These are phyloP conservation scores for Gynochthodes officinalis DNA, from an alignment of 257 asterid species.

Conservation along the genomic window DNA sequence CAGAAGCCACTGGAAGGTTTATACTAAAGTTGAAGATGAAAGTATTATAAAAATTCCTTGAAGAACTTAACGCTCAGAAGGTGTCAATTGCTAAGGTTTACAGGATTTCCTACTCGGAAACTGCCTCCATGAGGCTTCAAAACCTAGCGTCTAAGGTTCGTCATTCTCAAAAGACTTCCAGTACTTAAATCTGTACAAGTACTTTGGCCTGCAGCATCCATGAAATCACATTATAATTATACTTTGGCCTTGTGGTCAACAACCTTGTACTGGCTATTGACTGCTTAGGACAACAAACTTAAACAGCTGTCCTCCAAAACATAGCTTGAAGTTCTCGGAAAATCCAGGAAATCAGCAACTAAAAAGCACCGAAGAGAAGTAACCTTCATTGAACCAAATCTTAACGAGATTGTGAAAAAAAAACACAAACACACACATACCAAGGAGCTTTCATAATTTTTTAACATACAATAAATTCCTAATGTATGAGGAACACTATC, in stretches of 20 bases:
- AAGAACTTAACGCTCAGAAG: neutral
- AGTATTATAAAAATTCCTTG: too few species aligned
- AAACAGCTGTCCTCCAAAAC: neutral
- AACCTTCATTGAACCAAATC: too few species aligned
- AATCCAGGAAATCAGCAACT: constrained; percentile 2
- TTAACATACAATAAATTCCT: neutral
- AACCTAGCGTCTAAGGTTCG: neutral
- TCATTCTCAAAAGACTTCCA: constrained; percentile 4
- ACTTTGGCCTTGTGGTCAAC: neutral
- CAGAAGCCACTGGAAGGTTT: neutral
- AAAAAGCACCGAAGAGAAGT: neutral
- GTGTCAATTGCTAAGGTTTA: neutral
- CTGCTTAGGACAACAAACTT: neutral
- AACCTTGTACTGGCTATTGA: too few species aligned
- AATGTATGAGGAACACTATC: neutral
- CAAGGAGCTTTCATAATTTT: neutral
- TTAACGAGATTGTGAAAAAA: neutral
- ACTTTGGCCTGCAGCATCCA: neutral
- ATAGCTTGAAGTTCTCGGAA: neutral
- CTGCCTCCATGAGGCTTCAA: neutral
- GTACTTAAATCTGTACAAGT: neutral
- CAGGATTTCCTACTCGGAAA: neutral
- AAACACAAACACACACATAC: neutral
- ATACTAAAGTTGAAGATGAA: neutral
- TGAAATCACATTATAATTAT: neutral